Percentiles rank a stretch among this genome's conserved stretches.
Conservation (phyloP, 495 filamentous ascomycete species). For the Aspergillus leporis region DNA sequence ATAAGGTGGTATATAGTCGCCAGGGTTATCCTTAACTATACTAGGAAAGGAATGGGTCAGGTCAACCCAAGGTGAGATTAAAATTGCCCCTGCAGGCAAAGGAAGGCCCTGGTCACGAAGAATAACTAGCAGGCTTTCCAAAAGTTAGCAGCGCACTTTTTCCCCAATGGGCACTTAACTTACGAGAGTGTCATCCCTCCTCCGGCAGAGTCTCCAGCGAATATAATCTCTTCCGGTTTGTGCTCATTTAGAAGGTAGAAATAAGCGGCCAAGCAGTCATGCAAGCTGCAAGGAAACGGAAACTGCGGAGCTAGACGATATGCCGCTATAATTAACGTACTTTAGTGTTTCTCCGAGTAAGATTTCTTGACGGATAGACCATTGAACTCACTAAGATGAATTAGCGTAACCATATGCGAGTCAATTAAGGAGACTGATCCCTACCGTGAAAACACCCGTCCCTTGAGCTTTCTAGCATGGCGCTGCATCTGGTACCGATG, state of each 20-base stretch:
- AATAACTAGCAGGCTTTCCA: conserved; percentile 65
- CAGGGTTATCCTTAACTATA: conserved; percentile 66
- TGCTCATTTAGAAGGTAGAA: conserved; percentile 74
- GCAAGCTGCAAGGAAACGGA: conserved; percentile 88
- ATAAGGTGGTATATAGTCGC: conserved; percentile 83
- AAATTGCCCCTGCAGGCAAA: conserved; percentile 82
- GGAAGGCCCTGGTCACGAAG: conserved; percentile 79
- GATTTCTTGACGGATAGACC: neutral
- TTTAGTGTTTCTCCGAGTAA: conserved; percentile 15
- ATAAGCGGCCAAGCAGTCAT: conserved; percentile 87
- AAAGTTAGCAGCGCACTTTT: conserved; percentile 19
- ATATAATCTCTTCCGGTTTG: conserved; percentile 72
- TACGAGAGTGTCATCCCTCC: conserved; percentile 78
- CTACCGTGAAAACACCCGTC: conserved; percentile 76
- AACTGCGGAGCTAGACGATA: conserved; percentile 93
- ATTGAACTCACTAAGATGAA: conserved; percentile 35
- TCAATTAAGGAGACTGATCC: conserved; percentile 5
- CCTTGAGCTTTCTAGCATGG: conserved; percentile 90
- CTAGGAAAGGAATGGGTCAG: conserved; percentile 93
- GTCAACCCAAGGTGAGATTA: conserved; percentile 94
- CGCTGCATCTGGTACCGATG: conserved; percentile 96
- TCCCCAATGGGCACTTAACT: conserved; percentile 9
- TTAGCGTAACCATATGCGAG: conserved; percentile 21
- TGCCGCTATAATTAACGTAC: conserved; percentile 45
- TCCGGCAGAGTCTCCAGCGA: conserved; percentile 89